Base-by-base conservation (phyloP, 257 asterid genomes). In the Schizonepeta tenuifolia region DNA sequence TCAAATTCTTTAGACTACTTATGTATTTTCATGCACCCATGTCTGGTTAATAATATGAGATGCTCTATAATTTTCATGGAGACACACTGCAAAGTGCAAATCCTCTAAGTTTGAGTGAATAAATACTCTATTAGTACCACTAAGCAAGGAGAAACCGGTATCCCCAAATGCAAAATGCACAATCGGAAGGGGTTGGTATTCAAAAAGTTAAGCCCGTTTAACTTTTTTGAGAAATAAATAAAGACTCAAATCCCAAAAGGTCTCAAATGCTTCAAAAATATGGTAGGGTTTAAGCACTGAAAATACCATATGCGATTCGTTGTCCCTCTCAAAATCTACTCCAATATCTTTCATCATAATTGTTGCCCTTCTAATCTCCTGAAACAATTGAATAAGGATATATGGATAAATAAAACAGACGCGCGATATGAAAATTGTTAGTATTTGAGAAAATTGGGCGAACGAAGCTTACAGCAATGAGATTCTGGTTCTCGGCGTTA, bases 301-400 rank as follows among this genome's bases (percentile, higher is more conserved):
- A 43, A 33, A 33, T 82, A 93, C 98, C 93, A 76, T 51, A 5
- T 92, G 86, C 3, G 90, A 81, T 44, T 78, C 72, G 70, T 86
- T 75, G 62, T 95, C 98, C 51, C 67, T 77, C 86, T 91, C 98
- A 24, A 87, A 80, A 74, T 87, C 91, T 36, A 95, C 88, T 4
- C 93, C 98, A 21, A 84, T 67, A 5, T 90, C 97, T 77, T 83
- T 92, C 92, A 92, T 87, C 88, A 78, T 72, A 40, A 44, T 56
- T 44, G 86, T 49, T 47, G 88, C 82, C 77, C 73, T 92, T 83
- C 95, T 84, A 47, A 95, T 89, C 66, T 95, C 98, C 99, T 92
- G 86, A 70, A 66, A 72, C 36, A 64, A 67, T 72, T 15, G 28
- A 13, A 9, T 46, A 67, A 41, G 12, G 26, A 9, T 36, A 9